Evolutionary conservation across 306 rosid species (phyloP).

Genomic region (Pterocarpus santalinus): DNA sequence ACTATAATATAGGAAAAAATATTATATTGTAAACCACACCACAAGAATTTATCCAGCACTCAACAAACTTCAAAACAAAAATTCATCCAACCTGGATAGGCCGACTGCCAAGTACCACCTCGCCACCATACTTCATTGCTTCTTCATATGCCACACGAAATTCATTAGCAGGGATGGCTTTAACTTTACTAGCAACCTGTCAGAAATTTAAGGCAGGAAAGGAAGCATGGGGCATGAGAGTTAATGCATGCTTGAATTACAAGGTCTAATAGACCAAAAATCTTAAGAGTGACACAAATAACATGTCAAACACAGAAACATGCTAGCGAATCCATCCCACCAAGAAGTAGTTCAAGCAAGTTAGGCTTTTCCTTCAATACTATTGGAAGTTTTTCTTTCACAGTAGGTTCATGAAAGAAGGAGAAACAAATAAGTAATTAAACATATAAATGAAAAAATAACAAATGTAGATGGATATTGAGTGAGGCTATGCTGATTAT

Average conservation of each 20-base stretch:
- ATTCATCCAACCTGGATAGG: slow-evolving; percentile 58
- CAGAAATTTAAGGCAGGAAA: slow-evolving; percentile 6
- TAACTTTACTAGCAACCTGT: slow-evolving; percentile 27
- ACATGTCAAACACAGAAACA: slow-evolving; percentile 33
- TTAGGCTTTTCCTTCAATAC: slow-evolving; percentile 59
- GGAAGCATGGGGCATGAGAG: not conserved
- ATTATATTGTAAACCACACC: not conserved
- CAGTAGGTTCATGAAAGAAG: slow-evolving; percentile 50
- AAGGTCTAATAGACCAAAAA: not conserved
- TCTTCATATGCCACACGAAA: slow-evolving; percentile 73
- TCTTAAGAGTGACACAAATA: not conserved
- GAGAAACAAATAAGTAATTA: too few species aligned
- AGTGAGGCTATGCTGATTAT: too few species aligned
- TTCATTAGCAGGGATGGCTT: slow-evolving; percentile 43
- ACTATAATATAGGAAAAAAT: too few species aligned
- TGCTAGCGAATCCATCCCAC: slow-evolving; percentile 63
- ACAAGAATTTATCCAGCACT: not conserved
- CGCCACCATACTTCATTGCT: slow-evolving; percentile 75
- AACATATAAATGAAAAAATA: not conserved
- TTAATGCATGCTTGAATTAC: not conserved
- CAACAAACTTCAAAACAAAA: not conserved
- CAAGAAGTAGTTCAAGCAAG: slow-evolving; percentile 53
- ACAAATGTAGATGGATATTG: too few species aligned
- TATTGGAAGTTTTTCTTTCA: slow-evolving; percentile 52
- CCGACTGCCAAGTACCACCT: slow-evolving; percentile 75